Evolutionary conservation across 192 early-diverging fungal genomes (phyloP).

Genomic region (Coemansia sp.): DNA sequence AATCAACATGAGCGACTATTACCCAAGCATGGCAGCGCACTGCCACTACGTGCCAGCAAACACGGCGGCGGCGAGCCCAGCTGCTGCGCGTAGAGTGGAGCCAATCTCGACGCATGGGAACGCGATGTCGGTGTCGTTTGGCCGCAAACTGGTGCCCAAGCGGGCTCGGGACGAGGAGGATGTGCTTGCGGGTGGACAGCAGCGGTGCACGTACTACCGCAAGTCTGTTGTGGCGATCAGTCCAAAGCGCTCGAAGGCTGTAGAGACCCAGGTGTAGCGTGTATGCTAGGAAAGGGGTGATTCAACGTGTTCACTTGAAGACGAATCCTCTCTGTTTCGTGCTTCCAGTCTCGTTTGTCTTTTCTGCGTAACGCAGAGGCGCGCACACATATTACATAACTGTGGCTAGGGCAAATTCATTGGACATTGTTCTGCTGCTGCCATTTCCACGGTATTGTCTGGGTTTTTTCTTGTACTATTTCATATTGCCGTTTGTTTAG

Average conservation of each 20-base stretch:
- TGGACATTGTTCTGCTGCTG: not conserved
- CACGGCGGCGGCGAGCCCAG: constrained; percentile 4
- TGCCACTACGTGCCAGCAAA: constrained; percentile 24
- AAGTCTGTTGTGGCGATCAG: constrained; percentile 28
- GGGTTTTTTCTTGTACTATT: not conserved
- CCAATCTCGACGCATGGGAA: not conserved
- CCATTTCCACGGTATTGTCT: not conserved
- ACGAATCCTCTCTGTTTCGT: too few species aligned
- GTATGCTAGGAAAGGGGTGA: not conserved
- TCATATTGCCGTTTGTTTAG: not conserved
- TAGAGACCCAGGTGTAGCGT: constrained; percentile 26
- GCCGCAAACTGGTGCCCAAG: constrained; percentile 30
- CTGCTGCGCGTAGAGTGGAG: too few species aligned
- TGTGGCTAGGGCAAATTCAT: not conserved
- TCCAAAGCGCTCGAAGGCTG: constrained; percentile 39
- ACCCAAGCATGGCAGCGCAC: constrained; percentile 51
- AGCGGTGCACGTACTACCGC: constrained; percentile 44
- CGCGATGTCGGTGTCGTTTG: constrained; percentile 12
- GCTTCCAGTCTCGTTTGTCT: too few species aligned
- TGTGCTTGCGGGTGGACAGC: not conserved
- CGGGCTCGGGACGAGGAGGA: constrained; percentile 32
- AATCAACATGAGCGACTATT: constrained; percentile 1
- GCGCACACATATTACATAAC: not conserved
- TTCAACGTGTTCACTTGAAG: too few species aligned
- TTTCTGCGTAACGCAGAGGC: too few species aligned